phyloP scores from a whole-genome alignment of 805 yeast genomes.

The Pichia cephalocereana region DNA sequence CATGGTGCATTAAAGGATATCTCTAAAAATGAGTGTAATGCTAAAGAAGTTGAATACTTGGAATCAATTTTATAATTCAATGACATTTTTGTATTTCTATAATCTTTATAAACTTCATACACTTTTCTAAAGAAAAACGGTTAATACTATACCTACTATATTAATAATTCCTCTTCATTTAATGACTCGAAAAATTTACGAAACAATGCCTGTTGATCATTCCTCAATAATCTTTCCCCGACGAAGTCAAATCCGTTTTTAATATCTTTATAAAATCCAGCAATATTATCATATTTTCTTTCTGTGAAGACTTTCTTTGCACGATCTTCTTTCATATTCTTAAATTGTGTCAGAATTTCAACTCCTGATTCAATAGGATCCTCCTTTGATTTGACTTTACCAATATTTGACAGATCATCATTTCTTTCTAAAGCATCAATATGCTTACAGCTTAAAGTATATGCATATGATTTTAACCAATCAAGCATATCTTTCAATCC shows the following conservation, averaged over 20 bases:
- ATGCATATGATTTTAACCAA: slow-evolving; percentile 50
- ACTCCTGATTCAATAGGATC: slow-evolving; percentile 37
- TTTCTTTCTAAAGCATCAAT: slow-evolving; percentile 51
- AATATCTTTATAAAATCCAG: slow-evolving; percentile 2
- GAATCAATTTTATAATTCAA: slow-evolving; percentile 9
- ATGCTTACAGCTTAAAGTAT: slow-evolving; percentile 42
- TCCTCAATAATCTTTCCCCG: slow-evolving; percentile 24
- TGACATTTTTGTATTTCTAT: too few species aligned
- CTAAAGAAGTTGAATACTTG: slow-evolving; percentile 43
- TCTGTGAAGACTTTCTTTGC: slow-evolving; percentile 36
- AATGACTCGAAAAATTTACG: slow-evolving; percentile 37
- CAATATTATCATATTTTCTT: slow-evolving; percentile 2
- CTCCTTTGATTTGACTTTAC: slow-evolving; percentile 45
- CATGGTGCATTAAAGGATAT: slow-evolving; percentile 18
- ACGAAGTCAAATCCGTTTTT: slow-evolving; percentile 2
- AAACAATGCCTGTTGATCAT: slow-evolving; percentile 41
- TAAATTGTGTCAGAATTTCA: slow-evolving; percentile 47
- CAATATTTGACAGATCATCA: slow-evolving; percentile 45
- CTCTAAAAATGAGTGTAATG: slow-evolving; percentile 29
- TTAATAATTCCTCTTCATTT: slow-evolving; percentile 26
- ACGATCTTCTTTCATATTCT: slow-evolving; percentile 44
- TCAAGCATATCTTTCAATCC: slow-evolving; percentile 36
- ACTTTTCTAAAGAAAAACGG: not conserved
- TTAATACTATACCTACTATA: not conserved
- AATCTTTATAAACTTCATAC: too few species aligned